Evolutionary conservation across 495 filamentous ascomycete genomes (phyloP), one percentile per base, ranked within the genome.

Genomic region (Hypoxylon fragiforme): DNA sequence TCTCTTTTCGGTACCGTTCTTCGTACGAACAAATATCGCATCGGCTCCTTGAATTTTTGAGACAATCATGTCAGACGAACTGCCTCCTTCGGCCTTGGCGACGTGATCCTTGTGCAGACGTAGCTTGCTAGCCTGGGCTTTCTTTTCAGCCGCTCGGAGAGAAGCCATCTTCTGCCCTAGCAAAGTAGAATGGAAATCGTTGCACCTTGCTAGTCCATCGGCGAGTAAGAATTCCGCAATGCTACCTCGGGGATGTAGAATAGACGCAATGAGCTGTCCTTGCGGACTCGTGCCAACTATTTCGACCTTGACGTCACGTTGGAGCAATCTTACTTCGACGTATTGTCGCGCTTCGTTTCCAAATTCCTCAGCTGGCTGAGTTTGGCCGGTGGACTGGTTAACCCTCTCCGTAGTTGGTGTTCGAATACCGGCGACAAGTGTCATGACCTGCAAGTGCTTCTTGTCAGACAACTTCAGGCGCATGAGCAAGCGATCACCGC

Each of bases 121-220:
- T 13, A 82, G 73, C 46, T 87, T 85, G 22, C 77, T 73, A 54
- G 84, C 80, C 70, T 90, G 92, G 18, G 95, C 95, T 30, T 81
- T 66, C 69, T 88, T 91, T 76, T 99, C 95, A 1, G 95, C 90
- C 57, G 89, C 85, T 37, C 95, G 85, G 35, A 97, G 82, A 46
- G 78, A 64, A 30, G 85, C 84, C 94, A 99, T 99, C 40, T 92
- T 85, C 6, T 74, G 61, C 12, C 95, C 95, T 1, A 99, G 82
- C 66, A 96, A 73, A 12, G 89, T 89, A 1, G 90, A 94, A 71
- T 99, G 95, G 71, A 89, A 89, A 68, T 99, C 95, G 34, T 88
- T 86, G 77, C 94, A 97, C 59, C 90, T 81, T 32, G 92, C 95
- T 32, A 97, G 74, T 57, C 95, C 95, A 37, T 88, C 89, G 55